Base-by-base conservation (phyloP, 768 basidiomycete genomes). In the Pleurotus eryngii region DNA sequence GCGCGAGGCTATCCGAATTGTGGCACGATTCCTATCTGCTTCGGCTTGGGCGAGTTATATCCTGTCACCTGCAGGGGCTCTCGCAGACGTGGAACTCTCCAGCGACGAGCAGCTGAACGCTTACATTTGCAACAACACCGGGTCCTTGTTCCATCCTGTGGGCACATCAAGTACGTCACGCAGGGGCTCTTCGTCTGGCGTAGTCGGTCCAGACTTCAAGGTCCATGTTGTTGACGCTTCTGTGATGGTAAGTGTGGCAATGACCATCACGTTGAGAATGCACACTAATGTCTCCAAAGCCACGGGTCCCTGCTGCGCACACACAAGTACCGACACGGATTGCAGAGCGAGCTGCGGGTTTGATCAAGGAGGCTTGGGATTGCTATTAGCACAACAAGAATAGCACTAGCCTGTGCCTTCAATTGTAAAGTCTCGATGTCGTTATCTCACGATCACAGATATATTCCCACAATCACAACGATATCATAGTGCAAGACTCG, bases 151-250 rank as follows among this genome's bases (percentile, higher is more conserved):
- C 18, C 75, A 76, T 60, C 66, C 67, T 1, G 64, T 65, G 1
- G 65, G 70, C 2, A 71, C 66, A 9, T 66, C 67, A n/a, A 60
- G 57, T 2, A 75, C n/a, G n/a, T 67, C 70, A 1, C 51, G 70
- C 0, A 47, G 38, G 35, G 57, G 60, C 12, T 70, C 69, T 2
- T 35, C 37, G 0, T 63, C 50, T 43, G 74, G 73, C 4, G 75
- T 75, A 4, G 69, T 75, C 0, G 65, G 72, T 64, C 68, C 74
- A 3, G n/a, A n/a, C n/a, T n/a, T n/a, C n/a, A n/a, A n/a, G n/a
- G n/a, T n/a, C 49, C 59, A 76, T 9, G 61, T 78, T 14, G 70
- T 76, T 11, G 74, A 78, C 62, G 72, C 74, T 2, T 74, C 72
- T 17, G 67, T 74, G 15, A 61, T 76, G 56, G 74, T 72, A 37